Evolutionary conservation across 2,329 filamentous ascomycete genomes (phyloP), one percentile per base, ranked within the genome.

Genomic region (Microdochium bolleyi): DNA sequence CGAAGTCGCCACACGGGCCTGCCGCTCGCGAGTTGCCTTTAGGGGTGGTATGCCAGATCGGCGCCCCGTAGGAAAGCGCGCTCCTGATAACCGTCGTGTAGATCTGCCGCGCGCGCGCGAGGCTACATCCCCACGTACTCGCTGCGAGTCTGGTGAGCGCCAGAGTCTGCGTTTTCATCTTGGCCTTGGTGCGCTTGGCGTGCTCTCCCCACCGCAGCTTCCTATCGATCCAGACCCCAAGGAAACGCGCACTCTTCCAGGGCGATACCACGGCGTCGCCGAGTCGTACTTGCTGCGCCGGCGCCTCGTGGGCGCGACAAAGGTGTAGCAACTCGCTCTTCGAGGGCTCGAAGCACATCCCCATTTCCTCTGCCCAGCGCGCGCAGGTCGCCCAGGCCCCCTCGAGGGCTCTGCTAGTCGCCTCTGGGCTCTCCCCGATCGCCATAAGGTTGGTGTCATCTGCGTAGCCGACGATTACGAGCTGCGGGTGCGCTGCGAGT

Each of bases 111-210:
- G 48, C 48, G 48, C 48, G 48, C 13, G 48, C 48, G 22, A 49
- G 22, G 25, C 48, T 25, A 30, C 48, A 49, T 22, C 48, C 48
- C 48, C 48, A 49, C 48, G 48, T 30, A 10, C 8, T 25, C 48
- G 48, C 48, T 49, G 48, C 48, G 48, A 49, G 22, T 49, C 48
- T 49, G 8, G 48, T 49, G n/a, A 49, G 48, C 8, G 48, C 48
- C 13, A 49, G 25, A 9, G 48, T 49, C 25, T 49, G 48, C 13
- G 48, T 49, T 19, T 41, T 41, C 37, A 41, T 41, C 37, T 41
- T 41, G 37, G 37, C 37, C n/a, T 41, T 41, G 37, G 37, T 41
- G 37, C 37, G 37, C n/a, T 41, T 41, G 10, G 37, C 37, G 37
- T 41, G 37, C n/a, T 41, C 37, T 41, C 37, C 37, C 37, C 37